Percentiles rank a stretch among this genome's conserved stretches.
Evolutionary conservation across 441 rosid genomes (phyloP).

Genomic region (Corymbia calophylla): DNA sequence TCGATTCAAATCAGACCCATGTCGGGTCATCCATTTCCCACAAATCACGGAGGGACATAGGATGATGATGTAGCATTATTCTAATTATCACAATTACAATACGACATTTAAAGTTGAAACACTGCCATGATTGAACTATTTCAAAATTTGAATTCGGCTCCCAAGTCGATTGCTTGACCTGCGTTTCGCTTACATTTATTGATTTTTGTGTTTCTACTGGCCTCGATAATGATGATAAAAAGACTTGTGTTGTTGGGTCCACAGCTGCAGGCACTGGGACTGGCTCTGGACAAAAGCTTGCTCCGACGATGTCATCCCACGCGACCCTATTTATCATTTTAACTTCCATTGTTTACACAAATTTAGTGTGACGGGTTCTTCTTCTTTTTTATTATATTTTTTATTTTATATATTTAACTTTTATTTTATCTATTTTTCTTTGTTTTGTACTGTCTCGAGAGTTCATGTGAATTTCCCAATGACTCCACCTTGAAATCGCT

Average conservation of each 20-base stretch:
- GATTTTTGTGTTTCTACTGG: neutral
- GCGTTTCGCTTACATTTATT: neutral
- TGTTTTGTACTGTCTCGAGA: neutral
- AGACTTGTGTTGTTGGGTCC: conserved; percentile 6
- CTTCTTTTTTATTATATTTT: neutral
- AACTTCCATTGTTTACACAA: neutral
- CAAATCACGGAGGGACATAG: neutral
- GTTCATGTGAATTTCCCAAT: neutral
- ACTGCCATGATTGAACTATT: neutral
- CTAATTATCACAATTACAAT: neutral
- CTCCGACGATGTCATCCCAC: neutral
- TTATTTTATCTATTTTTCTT: neutral
- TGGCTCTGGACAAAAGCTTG: conserved; percentile 3
- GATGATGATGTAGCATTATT: neutral
- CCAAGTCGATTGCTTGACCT: neutral
- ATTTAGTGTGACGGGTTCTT: neutral
- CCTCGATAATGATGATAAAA: neutral
- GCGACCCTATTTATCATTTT: neutral
- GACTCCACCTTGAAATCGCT: neutral
- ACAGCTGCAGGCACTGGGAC: conserved; percentile 32
- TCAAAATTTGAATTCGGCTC: neutral
- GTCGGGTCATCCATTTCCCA: neutral
- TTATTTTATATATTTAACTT: neutral
- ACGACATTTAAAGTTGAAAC: neutral
- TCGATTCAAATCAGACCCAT: neutral